Evolutionary conservation across 2,329 filamentous ascomycete genomes (phyloP).

Genomic region (Claviceps quebecensis): DNA sequence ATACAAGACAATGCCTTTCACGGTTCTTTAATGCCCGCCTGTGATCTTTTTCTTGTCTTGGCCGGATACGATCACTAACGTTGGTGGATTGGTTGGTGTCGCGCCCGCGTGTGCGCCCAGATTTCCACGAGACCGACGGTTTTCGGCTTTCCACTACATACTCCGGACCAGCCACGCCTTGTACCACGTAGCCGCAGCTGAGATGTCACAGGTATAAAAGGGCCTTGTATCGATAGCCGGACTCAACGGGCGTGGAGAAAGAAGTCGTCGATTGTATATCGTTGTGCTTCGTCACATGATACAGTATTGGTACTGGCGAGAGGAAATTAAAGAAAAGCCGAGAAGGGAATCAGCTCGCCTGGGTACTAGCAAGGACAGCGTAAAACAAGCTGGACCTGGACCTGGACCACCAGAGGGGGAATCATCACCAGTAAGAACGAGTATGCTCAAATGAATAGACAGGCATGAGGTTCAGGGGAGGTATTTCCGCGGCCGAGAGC

Average conservation of each 20-base stretch:
- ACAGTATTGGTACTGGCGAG: not conserved
- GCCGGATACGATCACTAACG: not conserved
- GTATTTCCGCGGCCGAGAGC: not conserved
- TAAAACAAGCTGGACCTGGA: not conserved
- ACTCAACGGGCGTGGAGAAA: not conserved
- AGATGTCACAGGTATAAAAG: not conserved
- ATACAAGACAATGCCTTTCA: not conserved
- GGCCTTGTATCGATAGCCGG: not conserved
- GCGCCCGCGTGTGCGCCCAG: not conserved
- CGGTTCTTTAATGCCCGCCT: not conserved
- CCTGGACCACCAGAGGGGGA: not conserved
- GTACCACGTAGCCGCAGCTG: not conserved
- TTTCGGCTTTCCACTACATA: conserved; percentile 7
- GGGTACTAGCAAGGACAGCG: not conserved
- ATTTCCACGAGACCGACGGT: conserved; percentile 4
- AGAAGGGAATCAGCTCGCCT: too few relatives aligned
- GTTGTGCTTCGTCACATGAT: not conserved
- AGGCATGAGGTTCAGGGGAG: not conserved
- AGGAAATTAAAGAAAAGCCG: not conserved
- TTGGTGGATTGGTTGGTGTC: not conserved
- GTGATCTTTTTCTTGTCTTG: not conserved
- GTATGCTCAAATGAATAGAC: not conserved
- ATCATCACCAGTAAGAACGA: not conserved
- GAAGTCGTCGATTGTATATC: not conserved
- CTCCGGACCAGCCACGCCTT: not conserved